Base-by-base conservation (phyloP, 139 green algal genomes). In the Chlamydomonas sphaeroides region DNA sequence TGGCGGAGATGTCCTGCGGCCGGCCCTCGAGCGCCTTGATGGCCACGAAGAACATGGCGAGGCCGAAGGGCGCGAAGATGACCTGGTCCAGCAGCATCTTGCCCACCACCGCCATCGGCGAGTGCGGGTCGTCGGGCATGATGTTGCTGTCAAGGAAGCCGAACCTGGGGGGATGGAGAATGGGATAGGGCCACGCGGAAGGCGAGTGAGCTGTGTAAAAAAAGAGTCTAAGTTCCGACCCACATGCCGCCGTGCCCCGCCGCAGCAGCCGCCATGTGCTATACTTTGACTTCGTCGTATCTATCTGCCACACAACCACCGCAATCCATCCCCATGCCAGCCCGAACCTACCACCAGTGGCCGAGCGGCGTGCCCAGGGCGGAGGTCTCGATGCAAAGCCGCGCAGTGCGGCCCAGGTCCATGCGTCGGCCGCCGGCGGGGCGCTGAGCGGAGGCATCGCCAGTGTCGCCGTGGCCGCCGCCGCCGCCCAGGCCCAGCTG, bases 31-130 rank as follows among this genome's bases (percentile, higher is more conserved):
- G 69, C 33, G 82, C 23, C 71, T 83, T 79, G 65, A 91, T 71
- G 57, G 67, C 51, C 15, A 32, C 25, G 72, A 91, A 93, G 80
- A 93, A 93, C 57, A 90, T 33, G 3, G 71, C 84, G 35, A 84
- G 83, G 51, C 86, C 86, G 33, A 86, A 33, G 18, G 89, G 89
- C 30, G 88, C 87, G 80, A 93, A 86, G 11, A 89, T 49, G 14
- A 84, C 53, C 70, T 93, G 89, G 68, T 93, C 89, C 23, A 84
- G 51, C 21, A 76, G 41, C 21, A 72, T 53, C 45, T 53, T 14
- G 45, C 45, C 45, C 45, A 21, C 45, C 45, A 53, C 45, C 45
- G 10, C 45, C 45, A 14, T 53, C 45, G 14, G 45, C 11, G 45
- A 53, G 11, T 21, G 45, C 45, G 10, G 45, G 45, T 53, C 45